Base-by-base conservation (phyloP, 257 asterid genomes). In the Mitragyna speciosa region DNA sequence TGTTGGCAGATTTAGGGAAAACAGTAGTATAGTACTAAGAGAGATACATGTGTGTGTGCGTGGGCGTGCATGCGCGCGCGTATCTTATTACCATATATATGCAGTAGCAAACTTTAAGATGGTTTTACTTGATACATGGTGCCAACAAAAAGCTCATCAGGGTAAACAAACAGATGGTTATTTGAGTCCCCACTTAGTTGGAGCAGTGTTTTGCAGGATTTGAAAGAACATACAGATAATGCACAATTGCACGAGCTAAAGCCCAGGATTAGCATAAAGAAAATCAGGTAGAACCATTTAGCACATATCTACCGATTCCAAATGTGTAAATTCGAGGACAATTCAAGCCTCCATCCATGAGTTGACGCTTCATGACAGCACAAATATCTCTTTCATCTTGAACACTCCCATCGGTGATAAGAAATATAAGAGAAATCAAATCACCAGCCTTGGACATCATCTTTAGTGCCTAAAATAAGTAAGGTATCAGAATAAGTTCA, bases 401-500 rank as follows among this genome's bases (percentile, higher is more conserved):
- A 77, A 91, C 97, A 2, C 97, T 82, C 81, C 98, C 98, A 87
- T 94, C 98, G 4, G 98, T 94, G 28, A 92, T 70, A 52, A 94
- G 92, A 86, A 92, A 88, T 71, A 94, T 77, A 33, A 87, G 72
- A 78, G 97, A 87, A 85, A 88, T 85, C 69, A 82, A 75, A 80
- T 83, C 86, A 12, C 89, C 85, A 54, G 80, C 61, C 81, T 84
- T 81, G 7, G 97, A 82, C 84, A 92, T 70, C 94, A 94, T 83
- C 79, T 85, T 76, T 59, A 94, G 85, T 75, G 98, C 98, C 98
- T 94, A 82, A 59, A 81, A 86, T 65, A 80, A 81, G 79, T 56
- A 80, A 81, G 68, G 39, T 80, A 79, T 20, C 41, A 48, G 68
- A 66, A 61, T 7, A 45, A 65, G 45, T 63, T 22, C 75, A 28